Percentiles rank a stretch among this genome's conserved stretches.
Conservation (phyloP, 352 stramenopile genomes). For the Phytophthora uliginosa region DNA sequence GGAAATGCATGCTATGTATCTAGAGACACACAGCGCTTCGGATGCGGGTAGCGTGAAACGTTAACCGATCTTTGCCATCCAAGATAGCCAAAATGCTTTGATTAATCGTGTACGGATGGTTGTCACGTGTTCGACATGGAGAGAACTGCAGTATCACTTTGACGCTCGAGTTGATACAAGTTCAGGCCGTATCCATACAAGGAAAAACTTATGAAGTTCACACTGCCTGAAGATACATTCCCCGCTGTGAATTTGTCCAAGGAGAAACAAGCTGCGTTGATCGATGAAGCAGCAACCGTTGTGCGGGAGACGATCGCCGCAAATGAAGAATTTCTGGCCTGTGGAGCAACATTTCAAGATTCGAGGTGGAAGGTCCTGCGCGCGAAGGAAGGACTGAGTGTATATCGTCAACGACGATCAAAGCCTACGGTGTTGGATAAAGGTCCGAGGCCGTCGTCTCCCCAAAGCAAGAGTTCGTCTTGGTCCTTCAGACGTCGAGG, state of each 20-base stretch:
- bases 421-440: neutral
- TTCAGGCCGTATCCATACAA: neutral
- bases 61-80: neutral
- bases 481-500: neutral
- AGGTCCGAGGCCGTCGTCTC: neutral
- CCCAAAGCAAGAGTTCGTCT: neutral
- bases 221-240: slow-evolving; percentile 49
- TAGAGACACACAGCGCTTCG: neutral
- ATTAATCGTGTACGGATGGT: neutral
- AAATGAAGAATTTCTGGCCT: slow-evolving; percentile 44
- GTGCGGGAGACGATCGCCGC: slow-evolving; percentile 50
- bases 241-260: slow-evolving; percentile 40
- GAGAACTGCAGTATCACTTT: neutral
- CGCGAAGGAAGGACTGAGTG: slow-evolving; percentile 38
- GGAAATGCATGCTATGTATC: neutral
- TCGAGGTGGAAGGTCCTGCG: slow-evolving; percentile 46
- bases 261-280: slow-evolving; percentile 35
- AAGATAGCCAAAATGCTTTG: neutral
- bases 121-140: neutral
- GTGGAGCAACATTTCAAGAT: slow-evolving; percentile 28
- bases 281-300: slow-evolving; percentile 47
- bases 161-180: neutral
- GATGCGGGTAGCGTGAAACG: neutral
- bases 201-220: slow-evolving; percentile 46
- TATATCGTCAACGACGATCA: slow-evolving; percentile 19